A percentile compares a stretch with the other conserved stretches of the same genome.
These are phyloP conservation scores for Thraustochytrium striatum DNA, from an alignment of 352 stramenopile species.

Conservation along the genomic window DNA sequence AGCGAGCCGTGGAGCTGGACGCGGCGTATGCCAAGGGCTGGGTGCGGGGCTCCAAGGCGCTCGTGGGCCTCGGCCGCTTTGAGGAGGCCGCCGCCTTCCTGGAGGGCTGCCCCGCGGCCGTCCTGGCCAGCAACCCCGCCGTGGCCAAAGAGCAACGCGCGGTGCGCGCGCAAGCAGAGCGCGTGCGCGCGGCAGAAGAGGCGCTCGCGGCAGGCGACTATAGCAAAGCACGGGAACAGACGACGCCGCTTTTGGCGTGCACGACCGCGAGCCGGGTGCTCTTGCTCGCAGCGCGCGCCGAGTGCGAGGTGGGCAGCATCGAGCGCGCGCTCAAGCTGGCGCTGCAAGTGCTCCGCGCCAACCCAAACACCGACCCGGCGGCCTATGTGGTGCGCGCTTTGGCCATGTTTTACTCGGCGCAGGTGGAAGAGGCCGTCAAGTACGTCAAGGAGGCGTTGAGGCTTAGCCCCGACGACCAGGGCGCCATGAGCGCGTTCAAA, in stretches of 20 bases:
- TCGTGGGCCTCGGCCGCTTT: constrained; percentile 63
- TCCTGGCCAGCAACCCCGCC: background rate
- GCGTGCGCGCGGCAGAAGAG: background rate
- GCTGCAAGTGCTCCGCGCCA: constrained; percentile 53
- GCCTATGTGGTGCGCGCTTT: constrained; percentile 54
- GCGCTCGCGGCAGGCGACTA: constrained; percentile 50
- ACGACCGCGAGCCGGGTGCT: constrained; percentile 51
- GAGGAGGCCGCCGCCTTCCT: constrained; percentile 40
- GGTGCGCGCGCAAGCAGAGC: background rate
- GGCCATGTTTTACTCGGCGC: constrained; percentile 53
- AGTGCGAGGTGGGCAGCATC: constrained; percentile 56
- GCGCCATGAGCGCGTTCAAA: constrained; percentile 43
- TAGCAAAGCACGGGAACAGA: constrained; percentile 48
- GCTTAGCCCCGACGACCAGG: constrained; percentile 55
- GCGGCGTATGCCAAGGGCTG: constrained; percentile 79
- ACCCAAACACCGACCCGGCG: constrained; percentile 36
- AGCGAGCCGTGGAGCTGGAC: constrained; percentile 74
- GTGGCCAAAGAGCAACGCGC: background rate
- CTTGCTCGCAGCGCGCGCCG: constrained; percentile 51
- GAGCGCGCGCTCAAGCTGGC: constrained; percentile 51
- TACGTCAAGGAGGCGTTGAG: constrained; percentile 56
- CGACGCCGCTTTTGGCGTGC: constrained; percentile 45
- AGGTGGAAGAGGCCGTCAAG: constrained; percentile 52
- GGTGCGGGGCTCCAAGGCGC: constrained; percentile 73
- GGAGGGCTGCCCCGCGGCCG: background rate